Base-by-base conservation (phyloP, 768 basidiomycete species). In the Fistulinella prunicolor region DNA sequence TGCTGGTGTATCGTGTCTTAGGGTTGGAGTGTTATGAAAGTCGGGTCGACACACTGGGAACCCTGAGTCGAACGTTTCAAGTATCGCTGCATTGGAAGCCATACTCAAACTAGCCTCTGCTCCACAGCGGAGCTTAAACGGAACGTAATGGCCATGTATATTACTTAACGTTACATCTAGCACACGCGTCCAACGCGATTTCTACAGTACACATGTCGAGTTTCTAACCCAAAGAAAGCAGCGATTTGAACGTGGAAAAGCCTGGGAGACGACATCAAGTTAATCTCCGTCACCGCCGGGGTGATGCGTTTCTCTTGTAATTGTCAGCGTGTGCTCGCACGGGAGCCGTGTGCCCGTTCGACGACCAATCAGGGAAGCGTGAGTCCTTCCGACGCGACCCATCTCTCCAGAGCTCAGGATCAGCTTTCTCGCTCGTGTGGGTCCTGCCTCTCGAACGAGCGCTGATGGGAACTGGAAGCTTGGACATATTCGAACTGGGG, bases 401-500 rank as follows among this genome's bases (percentile, higher is more conserved):
- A 19, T 55, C 51, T 41, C 42, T 59, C 56, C 51, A 58, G 20
- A 58, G 58, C 36, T 52, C 58, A 13, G 62, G 29, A 26, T 55
- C 58, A 4, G 28, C 54, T 56, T 71, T 70, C 58, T 67, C 66
- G 42, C 44, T 43, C 20, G 46, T 9, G 47, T 58, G 48, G 57
- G 65, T 24, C 51, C 66, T 65, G 55, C 66, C 68, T 54, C 64
- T 63, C 29, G 72, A 65, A 36, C 70, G 71, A 42, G 65, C 44
- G 35, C 66, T 70, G 38, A 72, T 68, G 17, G 76, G 76, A 9
- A 62, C 60, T 0, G 77, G 76, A 42, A 78, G 67, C 51, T 74
- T 73, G 44, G 68, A 60, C 57, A 66, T 57, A 10, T 17, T 54
- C 10, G 61, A 56, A 34, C 53, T 69, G 48, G 75, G 70, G 32